Percentiles rank a stretch among this genome's conserved stretches.
Conservation (phyloP, 2,329 filamentous ascomycete species). For the Venturia asperata region DNA sequence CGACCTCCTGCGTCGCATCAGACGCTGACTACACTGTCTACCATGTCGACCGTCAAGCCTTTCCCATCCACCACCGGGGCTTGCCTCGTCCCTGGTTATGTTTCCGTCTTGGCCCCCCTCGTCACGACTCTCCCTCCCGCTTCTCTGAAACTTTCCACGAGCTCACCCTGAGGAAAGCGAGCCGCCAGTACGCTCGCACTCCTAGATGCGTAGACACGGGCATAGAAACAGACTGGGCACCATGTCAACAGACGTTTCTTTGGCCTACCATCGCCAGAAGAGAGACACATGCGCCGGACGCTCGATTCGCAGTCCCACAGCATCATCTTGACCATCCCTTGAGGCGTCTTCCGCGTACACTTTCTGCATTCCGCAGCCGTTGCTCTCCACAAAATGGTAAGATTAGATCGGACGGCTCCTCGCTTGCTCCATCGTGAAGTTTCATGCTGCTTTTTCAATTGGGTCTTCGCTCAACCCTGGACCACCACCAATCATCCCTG, state of each 20-base stretch:
- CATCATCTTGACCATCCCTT: neutral
- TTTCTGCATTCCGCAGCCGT: neutral
- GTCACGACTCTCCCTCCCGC: neutral
- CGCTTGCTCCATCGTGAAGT: constrained; percentile 13
- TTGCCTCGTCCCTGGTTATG: neutral
- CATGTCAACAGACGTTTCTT: neutral
- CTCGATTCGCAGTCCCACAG: neutral
- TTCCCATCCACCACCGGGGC: neutral
- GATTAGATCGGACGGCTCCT: neutral
- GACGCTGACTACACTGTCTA: neutral
- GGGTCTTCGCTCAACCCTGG: neutral
- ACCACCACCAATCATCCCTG: constrained; percentile 4
- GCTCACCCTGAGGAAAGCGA: neutral
- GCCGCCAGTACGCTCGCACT: neutral
- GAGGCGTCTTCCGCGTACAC: neutral
- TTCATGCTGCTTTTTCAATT: constrained; percentile 13
- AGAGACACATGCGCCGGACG: neutral
- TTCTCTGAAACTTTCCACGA: neutral
- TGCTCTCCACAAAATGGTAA: neutral
- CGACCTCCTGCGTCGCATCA: constrained; percentile 9
- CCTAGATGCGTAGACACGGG: neutral
- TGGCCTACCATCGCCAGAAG: neutral
- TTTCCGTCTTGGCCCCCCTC: constrained; percentile 2
- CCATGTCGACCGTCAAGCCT: constrained; percentile 9
- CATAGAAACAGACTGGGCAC: neutral